Evolutionary conservation across 192 early-diverging fungal genomes (phyloP).

Genomic region (Dispira parvispora): DNA sequence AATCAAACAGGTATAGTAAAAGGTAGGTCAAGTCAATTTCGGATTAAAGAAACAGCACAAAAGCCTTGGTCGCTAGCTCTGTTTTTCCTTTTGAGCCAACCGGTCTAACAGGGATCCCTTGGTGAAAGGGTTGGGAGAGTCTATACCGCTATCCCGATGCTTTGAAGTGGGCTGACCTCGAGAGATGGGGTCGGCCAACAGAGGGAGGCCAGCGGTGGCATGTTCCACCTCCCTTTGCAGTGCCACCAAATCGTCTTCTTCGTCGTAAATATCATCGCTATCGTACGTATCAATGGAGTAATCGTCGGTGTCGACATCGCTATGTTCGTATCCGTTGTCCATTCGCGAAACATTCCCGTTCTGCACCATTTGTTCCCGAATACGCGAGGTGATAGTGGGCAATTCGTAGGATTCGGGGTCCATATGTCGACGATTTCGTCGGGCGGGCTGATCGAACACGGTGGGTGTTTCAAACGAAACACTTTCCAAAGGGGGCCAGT

Average conservation of each 20-base stretch:
- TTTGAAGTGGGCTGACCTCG: no score
- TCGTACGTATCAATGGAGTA: slow-evolving; percentile 16
- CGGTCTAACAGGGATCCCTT: neutral
- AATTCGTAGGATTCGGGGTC: slow-evolving; percentile 27
- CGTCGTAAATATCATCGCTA: slow-evolving; percentile 19
- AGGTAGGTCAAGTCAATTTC: no score
- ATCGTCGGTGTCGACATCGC: slow-evolving; percentile 12
- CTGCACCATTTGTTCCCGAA: neutral
- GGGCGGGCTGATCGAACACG: neutral
- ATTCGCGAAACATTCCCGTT: slow-evolving; percentile 11
- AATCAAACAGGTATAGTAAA: no score
- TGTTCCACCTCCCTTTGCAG: neutral
- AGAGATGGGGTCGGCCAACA: neutral
- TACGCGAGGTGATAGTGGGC: slow-evolving; percentile 14
- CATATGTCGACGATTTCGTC: slow-evolving; percentile 17
- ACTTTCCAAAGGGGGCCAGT: slow-evolving; percentile 67
- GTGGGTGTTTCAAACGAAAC: slow-evolving; percentile 17
- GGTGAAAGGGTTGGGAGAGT: neutral
- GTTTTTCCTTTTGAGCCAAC: neutral
- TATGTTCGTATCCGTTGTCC: slow-evolving; percentile 23
- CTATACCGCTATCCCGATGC: neutral
- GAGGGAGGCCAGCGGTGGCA: no score
- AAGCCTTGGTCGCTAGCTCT: neutral
- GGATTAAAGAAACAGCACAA: no score
- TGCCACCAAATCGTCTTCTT: slow-evolving; percentile 17